Conservation (phyloP, 257 asterid genomes). For the Jacaranda copaia region DNA sequence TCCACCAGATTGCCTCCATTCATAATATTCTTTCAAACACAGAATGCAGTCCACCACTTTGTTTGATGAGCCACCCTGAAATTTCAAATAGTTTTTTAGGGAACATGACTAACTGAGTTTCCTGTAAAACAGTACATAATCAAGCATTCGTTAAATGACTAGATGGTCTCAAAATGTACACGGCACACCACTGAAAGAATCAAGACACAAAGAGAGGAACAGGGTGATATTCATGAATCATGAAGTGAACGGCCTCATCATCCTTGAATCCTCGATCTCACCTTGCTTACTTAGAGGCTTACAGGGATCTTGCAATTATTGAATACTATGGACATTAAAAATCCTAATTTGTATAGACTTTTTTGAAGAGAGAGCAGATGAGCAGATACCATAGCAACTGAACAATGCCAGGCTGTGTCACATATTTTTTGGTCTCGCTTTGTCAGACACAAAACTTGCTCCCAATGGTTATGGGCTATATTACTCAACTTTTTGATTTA, state of each 20-base stretch:
- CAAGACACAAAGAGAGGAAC: neutral
- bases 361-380: neutral
- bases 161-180: neutral
- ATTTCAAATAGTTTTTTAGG: slow-evolving; percentile 24
- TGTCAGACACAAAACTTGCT: no score
- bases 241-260: neutral
- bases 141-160: neutral
- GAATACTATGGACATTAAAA: neutral
- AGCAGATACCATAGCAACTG: neutral
- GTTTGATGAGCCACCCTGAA: slow-evolving; percentile 90
- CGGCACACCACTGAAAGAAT: neutral
- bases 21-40: slow-evolving; percentile 85
- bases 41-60: slow-evolving; percentile 94
- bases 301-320: neutral
- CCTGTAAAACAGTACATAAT: neutral
- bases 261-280: neutral
- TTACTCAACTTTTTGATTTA: neutral
- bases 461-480: neutral
- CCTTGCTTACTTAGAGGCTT: neutral
- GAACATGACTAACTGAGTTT: no score
- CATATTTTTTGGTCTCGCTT: no score
- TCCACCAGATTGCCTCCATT: slow-evolving; percentile 91
- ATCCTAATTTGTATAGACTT: neutral
- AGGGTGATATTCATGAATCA: neutral
- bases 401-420: neutral